These are phyloP conservation scores for Bauhinia variegata DNA, from an alignment of 306 rosid species.

Conservation along the genomic window DNA sequence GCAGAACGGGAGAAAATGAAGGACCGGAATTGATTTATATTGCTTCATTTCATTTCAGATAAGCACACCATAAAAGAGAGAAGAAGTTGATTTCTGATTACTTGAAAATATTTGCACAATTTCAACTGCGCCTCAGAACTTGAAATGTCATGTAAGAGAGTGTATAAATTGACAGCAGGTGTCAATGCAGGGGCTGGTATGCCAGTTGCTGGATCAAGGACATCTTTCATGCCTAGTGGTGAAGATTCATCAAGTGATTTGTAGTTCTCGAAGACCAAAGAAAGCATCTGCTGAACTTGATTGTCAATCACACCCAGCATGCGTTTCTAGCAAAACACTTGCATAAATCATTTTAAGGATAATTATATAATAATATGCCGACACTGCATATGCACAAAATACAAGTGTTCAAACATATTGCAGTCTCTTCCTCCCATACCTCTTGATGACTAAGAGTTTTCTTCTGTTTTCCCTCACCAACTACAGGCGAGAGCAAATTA, in stretches of 20 bases:
- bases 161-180: slow-evolving; percentile 42
- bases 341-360: background rate
- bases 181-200: slow-evolving; percentile 41
- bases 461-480: slow-evolving; percentile 29
- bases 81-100: background rate
- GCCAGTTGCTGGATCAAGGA: slow-evolving; percentile 27
- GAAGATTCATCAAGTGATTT: slow-evolving; percentile 47
- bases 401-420: background rate
- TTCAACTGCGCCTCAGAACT: slow-evolving; percentile 40
- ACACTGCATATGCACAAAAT: background rate
- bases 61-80: no score
- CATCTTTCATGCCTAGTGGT: slow-evolving; percentile 38
- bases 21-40: background rate
- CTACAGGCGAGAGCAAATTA: slow-evolving; percentile 35
- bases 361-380: background rate
- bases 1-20: background rate
- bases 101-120: slow-evolving; percentile 41
- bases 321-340: slow-evolving; percentile 36
- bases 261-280: slow-evolving; percentile 46
- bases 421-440: slow-evolving; percentile 21
- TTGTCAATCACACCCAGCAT: slow-evolving; percentile 38
- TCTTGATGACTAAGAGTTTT: slow-evolving; percentile 38
- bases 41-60: no score
- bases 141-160: slow-evolving; percentile 42
- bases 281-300: slow-evolving; percentile 41